Percentiles rank a stretch among this genome's conserved stretches.
Conservation (phyloP, 1,139 yeast genomes). For the Hansenula lynferdii region DNA sequence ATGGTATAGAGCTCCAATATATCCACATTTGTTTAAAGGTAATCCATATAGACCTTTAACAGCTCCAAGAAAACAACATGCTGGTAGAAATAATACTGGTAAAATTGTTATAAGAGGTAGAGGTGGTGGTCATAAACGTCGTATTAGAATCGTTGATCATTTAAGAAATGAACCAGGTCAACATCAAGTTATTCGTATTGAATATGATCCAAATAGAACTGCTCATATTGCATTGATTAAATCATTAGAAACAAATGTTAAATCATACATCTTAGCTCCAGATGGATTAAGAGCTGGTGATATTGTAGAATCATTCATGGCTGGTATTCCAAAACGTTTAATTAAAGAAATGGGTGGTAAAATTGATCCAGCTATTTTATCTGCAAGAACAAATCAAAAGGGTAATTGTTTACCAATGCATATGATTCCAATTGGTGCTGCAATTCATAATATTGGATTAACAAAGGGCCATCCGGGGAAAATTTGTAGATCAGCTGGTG, state of each 20-base stretch:
- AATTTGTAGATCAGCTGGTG: conserved; percentile 90
- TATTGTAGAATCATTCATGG: conserved; percentile 79
- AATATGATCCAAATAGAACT: conserved; percentile 93
- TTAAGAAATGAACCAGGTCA: conserved; percentile 62
- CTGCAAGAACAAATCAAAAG: conserved; percentile 82
- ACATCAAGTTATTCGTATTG: conserved; percentile 82
- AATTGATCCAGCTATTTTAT: conserved; percentile 86
- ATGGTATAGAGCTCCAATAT: conserved; percentile 85
- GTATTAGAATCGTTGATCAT: conserved; percentile 81
- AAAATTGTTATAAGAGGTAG: conserved; percentile 87
- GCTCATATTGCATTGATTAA: conserved; percentile 88
- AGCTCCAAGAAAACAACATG: conserved; percentile 61
- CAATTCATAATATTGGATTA: conserved; percentile 84
- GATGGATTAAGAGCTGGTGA: conserved; percentile 95
- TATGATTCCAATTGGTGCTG: conserved; percentile 92
- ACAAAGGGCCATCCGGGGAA: conserved; percentile 80
- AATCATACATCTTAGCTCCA: conserved; percentile 83
- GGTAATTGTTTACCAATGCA: conserved; percentile 92
- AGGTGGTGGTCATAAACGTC: conserved; percentile 95
- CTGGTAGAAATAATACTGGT: conserved; percentile 92
- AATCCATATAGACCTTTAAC: conserved; percentile 77
- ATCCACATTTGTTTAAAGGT: conserved; percentile 84
- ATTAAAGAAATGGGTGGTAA: conserved; percentile 81
- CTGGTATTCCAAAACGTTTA: conserved; percentile 79
- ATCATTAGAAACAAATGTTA: conserved; percentile 54